Evolutionary conservation across 2,329 filamentous ascomycete genomes (phyloP).

Genomic region (Fusarium globosum): DNA sequence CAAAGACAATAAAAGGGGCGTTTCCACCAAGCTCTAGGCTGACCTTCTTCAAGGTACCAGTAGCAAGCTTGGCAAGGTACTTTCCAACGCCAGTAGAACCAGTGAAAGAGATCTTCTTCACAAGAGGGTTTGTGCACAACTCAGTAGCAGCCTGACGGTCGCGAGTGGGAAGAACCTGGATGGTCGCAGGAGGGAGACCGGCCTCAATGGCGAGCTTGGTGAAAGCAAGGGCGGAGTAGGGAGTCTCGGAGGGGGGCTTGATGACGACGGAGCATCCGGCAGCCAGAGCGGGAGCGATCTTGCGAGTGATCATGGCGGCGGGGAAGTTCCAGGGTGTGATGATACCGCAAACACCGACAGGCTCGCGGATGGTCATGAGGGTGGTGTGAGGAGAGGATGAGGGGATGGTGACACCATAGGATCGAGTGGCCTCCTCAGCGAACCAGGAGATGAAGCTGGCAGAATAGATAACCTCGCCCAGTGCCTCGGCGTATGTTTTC

Average conservation of each 20-base stretch:
- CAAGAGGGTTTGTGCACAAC: conserved; percentile 43
- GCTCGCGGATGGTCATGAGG: conserved; percentile 73
- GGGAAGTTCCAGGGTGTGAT: conserved; percentile 57
- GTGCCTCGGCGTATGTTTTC: conserved; percentile 65
- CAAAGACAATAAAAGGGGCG: conserved; percentile 71
- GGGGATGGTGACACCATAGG: conserved; percentile 69
- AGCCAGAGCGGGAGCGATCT: conserved; percentile 68
- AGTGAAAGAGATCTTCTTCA: conserved; percentile 74
- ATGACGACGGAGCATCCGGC: conserved; percentile 81
- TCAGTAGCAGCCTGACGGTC: conserved; percentile 47
- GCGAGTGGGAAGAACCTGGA: conserved; percentile 46
- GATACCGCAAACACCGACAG: conserved; percentile 53
- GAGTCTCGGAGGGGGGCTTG: conserved; percentile 79
- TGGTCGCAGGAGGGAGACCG: conserved; percentile 68
- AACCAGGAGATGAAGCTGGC: conserved; percentile 67
- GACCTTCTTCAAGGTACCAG: conserved; percentile 73
- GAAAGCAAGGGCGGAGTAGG: conserved; percentile 76
- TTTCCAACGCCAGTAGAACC: conserved; percentile 72
- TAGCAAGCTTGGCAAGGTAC: conserved; percentile 69
- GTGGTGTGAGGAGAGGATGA: conserved; percentile 72
- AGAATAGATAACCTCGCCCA: conserved; percentile 66
- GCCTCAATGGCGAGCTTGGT: conserved; percentile 76
- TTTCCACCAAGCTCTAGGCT: conserved; percentile 78
- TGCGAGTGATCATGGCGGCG: conserved; percentile 50
- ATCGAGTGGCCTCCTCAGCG: conserved; percentile 59